Conservation (phyloP, 2,329 filamentous ascomycete species). For the Hypoxylon sp. region DNA sequence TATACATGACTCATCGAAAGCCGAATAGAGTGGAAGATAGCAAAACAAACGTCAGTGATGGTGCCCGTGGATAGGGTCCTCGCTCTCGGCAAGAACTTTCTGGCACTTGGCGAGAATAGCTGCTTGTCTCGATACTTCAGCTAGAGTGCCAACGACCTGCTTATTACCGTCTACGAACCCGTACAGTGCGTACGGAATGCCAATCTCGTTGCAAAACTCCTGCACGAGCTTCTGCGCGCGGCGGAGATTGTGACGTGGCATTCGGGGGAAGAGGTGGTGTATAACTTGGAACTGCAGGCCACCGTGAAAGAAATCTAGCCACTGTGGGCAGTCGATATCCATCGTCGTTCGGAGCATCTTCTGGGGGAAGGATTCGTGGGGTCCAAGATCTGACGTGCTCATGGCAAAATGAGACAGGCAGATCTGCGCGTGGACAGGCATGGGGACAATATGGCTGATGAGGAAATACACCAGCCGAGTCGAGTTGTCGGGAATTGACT, state of each 20-base stretch:
- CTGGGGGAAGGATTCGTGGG: conserved; percentile 86
- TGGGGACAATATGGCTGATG: conserved; percentile 80
- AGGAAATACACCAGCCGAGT: conserved; percentile 78
- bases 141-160: conserved; percentile 77
- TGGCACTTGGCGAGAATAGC: conserved; percentile 80
- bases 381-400: conserved; percentile 86
- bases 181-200: conserved; percentile 84
- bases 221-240: conserved; percentile 76
- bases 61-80: conserved; percentile 43
- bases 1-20: conserved; percentile 15
- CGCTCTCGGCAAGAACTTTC: conserved; percentile 52
- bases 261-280: conserved; percentile 83
- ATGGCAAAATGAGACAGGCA: conserved; percentile 93
- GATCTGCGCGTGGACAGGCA: conserved; percentile 87
- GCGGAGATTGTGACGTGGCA: conserved; percentile 85
- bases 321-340: conserved; percentile 87
- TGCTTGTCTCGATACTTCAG: conserved; percentile 81
- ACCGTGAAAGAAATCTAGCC: conserved; percentile 90
- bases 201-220: conserved; percentile 82
- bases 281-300: conserved; percentile 90
- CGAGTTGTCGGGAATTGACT: conserved; percentile 71
- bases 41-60: conserved; percentile 34
- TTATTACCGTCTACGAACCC: conserved; percentile 86
- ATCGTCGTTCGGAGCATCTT: conserved; percentile 93
- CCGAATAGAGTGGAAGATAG: conserved; percentile 12